Evolutionary conservation across 2,329 filamentous ascomycete genomes (phyloP).

Genomic region (Neonectria neomacrospora): DNA sequence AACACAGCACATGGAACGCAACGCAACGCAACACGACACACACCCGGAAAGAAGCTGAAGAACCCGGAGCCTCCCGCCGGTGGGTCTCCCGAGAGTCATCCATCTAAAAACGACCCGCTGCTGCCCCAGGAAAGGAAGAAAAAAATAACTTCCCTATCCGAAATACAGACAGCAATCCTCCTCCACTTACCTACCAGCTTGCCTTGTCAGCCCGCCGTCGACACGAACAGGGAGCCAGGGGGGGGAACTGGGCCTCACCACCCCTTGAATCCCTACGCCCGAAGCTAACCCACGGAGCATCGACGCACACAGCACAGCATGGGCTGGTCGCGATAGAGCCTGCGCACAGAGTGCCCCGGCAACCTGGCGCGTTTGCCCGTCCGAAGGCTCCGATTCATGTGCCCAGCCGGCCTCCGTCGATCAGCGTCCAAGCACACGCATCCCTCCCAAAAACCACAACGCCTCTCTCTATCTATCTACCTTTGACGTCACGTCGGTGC

Average conservation of each 20-base stretch:
- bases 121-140: not conserved
- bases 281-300: not conserved
- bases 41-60: conserved; percentile 10
- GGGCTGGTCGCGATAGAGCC: not conserved
- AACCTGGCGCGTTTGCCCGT: not conserved
- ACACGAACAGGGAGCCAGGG: not conserved
- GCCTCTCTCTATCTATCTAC: too few relatives aligned
- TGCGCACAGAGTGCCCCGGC: not conserved
- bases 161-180: not conserved
- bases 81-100: conserved; percentile 21
- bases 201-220: not conserved
- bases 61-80: not conserved
- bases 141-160: not conserved
- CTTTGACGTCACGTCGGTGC: not conserved
- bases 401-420: not conserved
- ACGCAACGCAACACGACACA: too few relatives aligned
- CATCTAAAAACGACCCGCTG: conserved; percentile 22
- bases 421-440: not conserved
- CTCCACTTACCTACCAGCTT: too few relatives aligned
- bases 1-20: not conserved
- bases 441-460: too few relatives aligned
- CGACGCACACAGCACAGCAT: not conserved
- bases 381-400: not conserved
- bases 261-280: conserved; percentile 15
- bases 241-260: not conserved